A percentile compares a stretch with the other conserved stretches of the same genome.
These are phyloP conservation scores for Penicillium subrubescens DNA, from an alignment of 495 filamentous ascomycete genomes.

Conservation along the genomic window DNA sequence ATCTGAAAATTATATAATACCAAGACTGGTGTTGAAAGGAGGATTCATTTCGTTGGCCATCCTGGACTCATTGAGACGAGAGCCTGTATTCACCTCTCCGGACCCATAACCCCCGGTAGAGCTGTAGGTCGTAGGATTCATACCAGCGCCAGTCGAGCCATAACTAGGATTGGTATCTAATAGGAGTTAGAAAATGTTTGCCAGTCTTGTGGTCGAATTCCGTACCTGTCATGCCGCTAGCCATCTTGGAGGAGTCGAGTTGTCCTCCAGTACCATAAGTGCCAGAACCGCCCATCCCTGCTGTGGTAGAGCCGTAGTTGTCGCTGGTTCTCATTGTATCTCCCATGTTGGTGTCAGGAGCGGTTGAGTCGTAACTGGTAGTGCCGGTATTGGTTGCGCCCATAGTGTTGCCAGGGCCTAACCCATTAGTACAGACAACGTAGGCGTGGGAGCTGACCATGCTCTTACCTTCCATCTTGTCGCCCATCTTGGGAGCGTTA, in stretches of 20 bases:
- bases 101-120: constrained; percentile 20
- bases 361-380: constrained; percentile 10
- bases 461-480: constrained; percentile 5
- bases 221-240: not conserved
- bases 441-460: not conserved
- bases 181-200: not conserved
- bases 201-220: not conserved
- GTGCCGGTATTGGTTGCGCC: constrained; percentile 8
- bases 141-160: not conserved
- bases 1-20: constrained; percentile 2
- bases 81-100: not conserved
- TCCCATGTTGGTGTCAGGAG: constrained; percentile 7
- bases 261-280: constrained; percentile 20
- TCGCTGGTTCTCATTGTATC: constrained; percentile 14
- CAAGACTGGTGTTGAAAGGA: constrained; percentile 39
- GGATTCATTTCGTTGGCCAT: constrained; percentile 48
- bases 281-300: constrained; percentile 9
- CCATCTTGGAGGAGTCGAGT: constrained; percentile 5
- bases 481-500: not conserved
- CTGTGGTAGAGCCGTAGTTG: constrained; percentile 24
- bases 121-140: constrained; percentile 13
- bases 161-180: not conserved
- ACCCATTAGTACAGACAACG: not conserved
- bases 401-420: constrained; percentile 3
- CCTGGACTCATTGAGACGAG: constrained; percentile 15